Evolutionary conservation across 2,329 filamentous ascomycete genomes (phyloP).

Genomic region (Monilinia vaccinii-corymbosi): DNA sequence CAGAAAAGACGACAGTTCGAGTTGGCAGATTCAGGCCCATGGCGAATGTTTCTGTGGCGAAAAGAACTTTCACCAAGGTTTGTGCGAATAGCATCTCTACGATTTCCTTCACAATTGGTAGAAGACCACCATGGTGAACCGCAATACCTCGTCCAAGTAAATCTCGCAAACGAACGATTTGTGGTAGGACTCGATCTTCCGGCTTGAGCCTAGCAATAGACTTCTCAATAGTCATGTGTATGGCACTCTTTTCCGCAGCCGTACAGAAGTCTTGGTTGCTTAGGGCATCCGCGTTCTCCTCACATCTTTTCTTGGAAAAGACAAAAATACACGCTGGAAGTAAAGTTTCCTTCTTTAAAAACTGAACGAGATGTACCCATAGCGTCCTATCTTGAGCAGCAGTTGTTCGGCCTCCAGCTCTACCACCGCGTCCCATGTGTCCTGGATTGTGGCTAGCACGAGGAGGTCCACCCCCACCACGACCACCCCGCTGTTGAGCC

Average conservation of each 20-base stretch:
- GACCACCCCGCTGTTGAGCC: conserved; percentile 42
- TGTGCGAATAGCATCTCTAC: conserved; percentile 95
- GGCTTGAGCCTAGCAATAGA: conserved; percentile 85
- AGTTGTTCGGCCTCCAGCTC: conserved; percentile 76
- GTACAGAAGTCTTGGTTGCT: conserved; percentile 94
- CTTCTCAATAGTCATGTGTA: conserved; percentile 95
- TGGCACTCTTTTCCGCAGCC: conserved; percentile 86
- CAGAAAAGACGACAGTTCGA: conserved; percentile 93
- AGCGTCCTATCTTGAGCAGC: conserved; percentile 91
- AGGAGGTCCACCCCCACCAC: conserved; percentile 40
- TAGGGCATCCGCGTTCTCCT: conserved; percentile 92
- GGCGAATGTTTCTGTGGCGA: conserved; percentile 96
- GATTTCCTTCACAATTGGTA: conserved; percentile 96
- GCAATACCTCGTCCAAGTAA: conserved; percentile 82
- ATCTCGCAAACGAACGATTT: conserved; percentile 81
- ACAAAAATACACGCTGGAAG: conserved; percentile 95
- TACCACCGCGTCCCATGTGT: conserved; percentile 83
- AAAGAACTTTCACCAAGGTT: conserved; percentile 91
- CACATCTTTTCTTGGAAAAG: conserved; percentile 95
- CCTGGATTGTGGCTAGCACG: conserved; percentile 51
- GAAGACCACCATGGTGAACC: conserved; percentile 86
- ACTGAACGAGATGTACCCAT: conserved; percentile 93
- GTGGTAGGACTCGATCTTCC: conserved; percentile 82
- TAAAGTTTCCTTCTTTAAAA: conserved; percentile 75
- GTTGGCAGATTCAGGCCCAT: conserved; percentile 97